Base-by-base conservation (phyloP, 2,329 filamentous ascomycete genomes). In the Lasiodiplodia sp. region DNA sequence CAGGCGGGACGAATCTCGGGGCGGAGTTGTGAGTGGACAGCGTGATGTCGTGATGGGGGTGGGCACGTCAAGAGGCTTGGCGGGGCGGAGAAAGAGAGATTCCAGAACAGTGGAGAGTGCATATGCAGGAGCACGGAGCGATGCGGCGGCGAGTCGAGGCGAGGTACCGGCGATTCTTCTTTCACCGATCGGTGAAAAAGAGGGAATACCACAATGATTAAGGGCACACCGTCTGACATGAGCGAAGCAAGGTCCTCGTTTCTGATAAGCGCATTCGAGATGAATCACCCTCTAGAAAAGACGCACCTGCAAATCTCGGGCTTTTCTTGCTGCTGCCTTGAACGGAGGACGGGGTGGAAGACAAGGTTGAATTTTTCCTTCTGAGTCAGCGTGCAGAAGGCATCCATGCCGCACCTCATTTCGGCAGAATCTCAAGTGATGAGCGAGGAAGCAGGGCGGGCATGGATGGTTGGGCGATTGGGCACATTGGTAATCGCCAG, bases 371-470 rank as follows among this genome's bases (percentile, higher is more conserved):
- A 16, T 18, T 44, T 44, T 40, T 6, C 12, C 18, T 44, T 16
- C 18, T n/a, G 40, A 63, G 40, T 63, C 58, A 64, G 47, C 11
- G 55, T 5, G 28, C 58, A 28, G 58, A 51, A 28, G 44, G n/a
- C 18, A 56, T 56, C 18, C 53, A 56, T 56, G 53, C 31, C 14
- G 55, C 10, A 31, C 18, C 38, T 52, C 47, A 37, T 52, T 64
- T 64, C 44, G 60, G 60, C 44, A 52, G 44, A 31, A 37, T n/a
- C 28, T 40, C 23, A 2, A 57, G n/a, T 28, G 28, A 28, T 28
- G 28, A 28, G 28, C 28, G 28, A 28, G 6, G 47, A 23, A n/a
- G 47, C 10, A 51, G 44, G 58, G 34, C 18, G 49, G 25, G 6
- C 12, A 16, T 12, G 31, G 55, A 23, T 28, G 11, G 21, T 16